A percentile compares a stretch with the other conserved stretches of the same genome.
Evolutionary conservation across 1,284 basidiomycete genomes (phyloP).

Genomic region (Puccinia novopanici): DNA sequence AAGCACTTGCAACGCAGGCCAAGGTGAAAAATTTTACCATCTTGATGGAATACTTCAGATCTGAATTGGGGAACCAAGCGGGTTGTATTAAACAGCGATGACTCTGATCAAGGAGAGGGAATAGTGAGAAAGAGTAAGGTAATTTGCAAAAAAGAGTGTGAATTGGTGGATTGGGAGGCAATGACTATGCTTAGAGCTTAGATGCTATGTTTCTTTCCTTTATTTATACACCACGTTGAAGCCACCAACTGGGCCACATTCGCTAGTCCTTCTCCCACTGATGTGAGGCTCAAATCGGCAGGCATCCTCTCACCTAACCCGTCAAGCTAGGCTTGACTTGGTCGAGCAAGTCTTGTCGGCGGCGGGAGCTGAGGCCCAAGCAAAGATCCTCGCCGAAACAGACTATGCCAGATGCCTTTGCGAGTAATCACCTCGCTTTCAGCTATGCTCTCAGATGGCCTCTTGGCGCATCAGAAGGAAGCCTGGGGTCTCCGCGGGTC

Average conservation of each 20-base stretch:
- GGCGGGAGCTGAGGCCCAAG: not conserved
- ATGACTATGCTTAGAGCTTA: too few relatives aligned
- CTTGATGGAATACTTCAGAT: constrained; percentile 2
- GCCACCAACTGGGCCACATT: not conserved
- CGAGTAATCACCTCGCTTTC: not conserved
- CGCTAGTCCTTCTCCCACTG: not conserved
- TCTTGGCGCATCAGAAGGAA: not conserved
- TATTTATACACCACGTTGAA: not conserved
- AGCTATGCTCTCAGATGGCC: not conserved
- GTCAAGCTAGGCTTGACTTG: too few relatives aligned
- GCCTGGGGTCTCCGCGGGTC: not conserved
- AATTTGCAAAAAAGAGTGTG: not conserved
- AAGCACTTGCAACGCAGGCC: constrained; percentile 3
- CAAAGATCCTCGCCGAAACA: not conserved
- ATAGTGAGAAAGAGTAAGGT: not conserved
- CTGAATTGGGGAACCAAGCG: too few relatives aligned
- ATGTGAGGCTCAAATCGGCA: not conserved
- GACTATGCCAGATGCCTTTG: not conserved
- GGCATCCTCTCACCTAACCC: not conserved
- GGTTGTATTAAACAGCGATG: not conserved
- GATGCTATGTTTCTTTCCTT: too few relatives aligned
- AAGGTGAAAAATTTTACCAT: constrained; percentile 4
- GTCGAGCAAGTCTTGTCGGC: not conserved
- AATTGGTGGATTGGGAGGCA: not conserved
- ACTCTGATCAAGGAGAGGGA: not conserved